These are phyloP conservation scores for Penicillium sp. DNA, from an alignment of 2,329 filamentous ascomycete species.

Conservation along the genomic window DNA sequence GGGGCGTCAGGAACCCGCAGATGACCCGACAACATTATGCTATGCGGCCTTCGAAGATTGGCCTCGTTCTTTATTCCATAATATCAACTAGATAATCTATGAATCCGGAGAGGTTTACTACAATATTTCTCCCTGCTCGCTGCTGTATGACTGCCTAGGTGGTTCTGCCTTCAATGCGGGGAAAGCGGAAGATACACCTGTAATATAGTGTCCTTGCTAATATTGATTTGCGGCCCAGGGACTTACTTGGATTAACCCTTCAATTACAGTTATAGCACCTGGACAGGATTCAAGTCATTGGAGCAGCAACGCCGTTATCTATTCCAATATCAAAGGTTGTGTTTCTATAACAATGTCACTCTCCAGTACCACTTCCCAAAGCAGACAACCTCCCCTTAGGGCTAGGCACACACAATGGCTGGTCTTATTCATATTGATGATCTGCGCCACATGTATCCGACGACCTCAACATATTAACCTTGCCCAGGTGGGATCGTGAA, in stretches of 20 bases:
- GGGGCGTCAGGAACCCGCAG: conserved; percentile 11
- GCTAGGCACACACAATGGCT: no score
- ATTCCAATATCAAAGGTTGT: no score
- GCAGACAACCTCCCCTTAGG: no score
- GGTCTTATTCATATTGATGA: no score
- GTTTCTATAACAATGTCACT: no score
- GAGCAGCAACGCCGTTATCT: no score
- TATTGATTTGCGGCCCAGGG: no score
- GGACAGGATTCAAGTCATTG: no score
- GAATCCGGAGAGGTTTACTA: not conserved
- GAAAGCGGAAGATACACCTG: not conserved
- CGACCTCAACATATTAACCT: not conserved
- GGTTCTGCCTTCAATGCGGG: conserved; percentile 1
- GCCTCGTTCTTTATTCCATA: not conserved
- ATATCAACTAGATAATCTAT: not conserved
- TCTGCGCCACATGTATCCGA: no score
- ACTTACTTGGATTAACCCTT: not conserved
- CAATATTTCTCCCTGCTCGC: not conserved
- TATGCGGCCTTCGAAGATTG: not conserved
- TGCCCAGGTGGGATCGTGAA: not conserved
- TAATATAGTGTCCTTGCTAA: not conserved
- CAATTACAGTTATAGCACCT: no score
- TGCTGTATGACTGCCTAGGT: not conserved
- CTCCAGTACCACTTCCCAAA: no score
- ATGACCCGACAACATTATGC: not conserved